A percentile compares a stretch with the other conserved stretches of the same genome.
Conservation (phyloP, 2,329 filamentous ascomycete genomes). For the Hypocreales sp. region DNA sequence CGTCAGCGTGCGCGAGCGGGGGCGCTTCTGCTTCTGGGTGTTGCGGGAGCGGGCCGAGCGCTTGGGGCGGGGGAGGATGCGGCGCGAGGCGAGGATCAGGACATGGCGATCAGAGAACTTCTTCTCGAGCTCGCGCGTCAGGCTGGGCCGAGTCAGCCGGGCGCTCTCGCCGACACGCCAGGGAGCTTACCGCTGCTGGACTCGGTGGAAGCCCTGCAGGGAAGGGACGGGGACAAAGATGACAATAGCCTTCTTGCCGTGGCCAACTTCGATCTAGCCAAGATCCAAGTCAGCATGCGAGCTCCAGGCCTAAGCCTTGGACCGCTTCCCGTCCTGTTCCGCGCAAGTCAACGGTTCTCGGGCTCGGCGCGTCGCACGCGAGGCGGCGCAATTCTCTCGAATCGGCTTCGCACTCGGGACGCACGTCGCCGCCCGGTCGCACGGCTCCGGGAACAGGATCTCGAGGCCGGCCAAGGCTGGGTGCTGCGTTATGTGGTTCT, state of each 20-base stretch:
- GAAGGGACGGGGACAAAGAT: conserved; percentile 99
- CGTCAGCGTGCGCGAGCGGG: conserved; percentile 92
- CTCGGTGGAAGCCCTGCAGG: conserved; percentile 96
- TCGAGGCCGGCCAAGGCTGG: conserved; percentile 11
- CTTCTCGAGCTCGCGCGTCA: conserved; percentile 99
- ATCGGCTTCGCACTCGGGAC: conserved; percentile 8
- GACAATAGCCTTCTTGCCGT: conserved; percentile 99
- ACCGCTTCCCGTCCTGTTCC: conserved; percentile 65
- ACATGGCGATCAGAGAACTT: conserved; percentile 99
- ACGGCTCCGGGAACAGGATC: conserved; percentile 28
- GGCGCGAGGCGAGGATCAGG: conserved; percentile 95
- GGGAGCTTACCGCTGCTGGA: conserved; percentile 88
- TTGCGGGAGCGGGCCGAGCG: conserved; percentile 93
- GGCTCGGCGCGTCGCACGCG: conserved; percentile 13
- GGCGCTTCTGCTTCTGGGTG: conserved; percentile 96
- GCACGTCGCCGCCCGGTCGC: conserved; percentile 15
- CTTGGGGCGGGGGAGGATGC: conserved; percentile 97
- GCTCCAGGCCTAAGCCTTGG: conserved; percentile 55
- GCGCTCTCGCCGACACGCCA: too few relatives aligned
- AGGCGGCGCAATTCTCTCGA: conserved; percentile 9
- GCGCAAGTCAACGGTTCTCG: conserved; percentile 26
- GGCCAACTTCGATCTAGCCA: conserved; percentile 93
- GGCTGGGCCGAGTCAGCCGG: conserved; percentile 44
- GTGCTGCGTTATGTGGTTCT: too few relatives aligned
- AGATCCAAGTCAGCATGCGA: conserved; percentile 62